Evolutionary conservation across 2,329 filamentous ascomycete species (phyloP).

Genomic region (Scorias spongiosa): DNA sequence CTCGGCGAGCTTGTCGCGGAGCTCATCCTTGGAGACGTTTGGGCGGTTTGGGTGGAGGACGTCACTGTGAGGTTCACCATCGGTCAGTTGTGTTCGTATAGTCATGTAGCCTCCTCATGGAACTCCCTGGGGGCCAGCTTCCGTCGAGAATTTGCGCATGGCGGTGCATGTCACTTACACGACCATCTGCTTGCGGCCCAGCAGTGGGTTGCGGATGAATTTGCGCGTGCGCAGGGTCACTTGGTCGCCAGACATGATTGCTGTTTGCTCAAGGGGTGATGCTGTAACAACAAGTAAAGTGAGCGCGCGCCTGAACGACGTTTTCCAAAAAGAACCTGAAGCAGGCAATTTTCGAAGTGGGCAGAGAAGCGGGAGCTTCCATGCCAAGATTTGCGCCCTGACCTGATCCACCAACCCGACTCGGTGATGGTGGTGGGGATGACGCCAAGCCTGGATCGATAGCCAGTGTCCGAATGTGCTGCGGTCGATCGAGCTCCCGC

Average conservation of each 20-base stretch:
- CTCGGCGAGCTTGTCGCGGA: conserved; percentile 83
- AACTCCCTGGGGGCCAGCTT: too few relatives aligned
- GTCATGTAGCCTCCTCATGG: too few relatives aligned
- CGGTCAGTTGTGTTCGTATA: too few relatives aligned
- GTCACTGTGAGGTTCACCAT: conserved; percentile 47
- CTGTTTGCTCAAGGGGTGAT: conserved; percentile 21
- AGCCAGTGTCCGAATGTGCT: too few relatives aligned
- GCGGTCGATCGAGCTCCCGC: too few relatives aligned
- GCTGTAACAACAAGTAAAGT: conserved; percentile 3
- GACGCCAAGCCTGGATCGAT: too few relatives aligned
- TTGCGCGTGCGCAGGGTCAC: conserved; percentile 75
- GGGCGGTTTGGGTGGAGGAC: conserved; percentile 97
- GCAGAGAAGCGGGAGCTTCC: neutral
- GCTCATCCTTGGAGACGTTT: conserved; percentile 98
- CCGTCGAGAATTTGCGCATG: too few relatives aligned
- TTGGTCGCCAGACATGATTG: conserved; percentile 71
- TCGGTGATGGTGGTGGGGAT: too few relatives aligned
- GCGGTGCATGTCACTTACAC: conserved; percentile 43
- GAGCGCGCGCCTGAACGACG: conserved; percentile 1
- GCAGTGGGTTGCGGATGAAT: conserved; percentile 99
- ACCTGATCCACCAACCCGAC: too few relatives aligned
- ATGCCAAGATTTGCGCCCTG: neutral
- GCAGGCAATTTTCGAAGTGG: neutral
- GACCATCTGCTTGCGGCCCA: conserved; percentile 99
- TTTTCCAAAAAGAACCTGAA: neutral